These are phyloP conservation scores for Myxozyma udenii DNA, from an alignment of 805 yeast species.

Conservation along the genomic window DNA sequence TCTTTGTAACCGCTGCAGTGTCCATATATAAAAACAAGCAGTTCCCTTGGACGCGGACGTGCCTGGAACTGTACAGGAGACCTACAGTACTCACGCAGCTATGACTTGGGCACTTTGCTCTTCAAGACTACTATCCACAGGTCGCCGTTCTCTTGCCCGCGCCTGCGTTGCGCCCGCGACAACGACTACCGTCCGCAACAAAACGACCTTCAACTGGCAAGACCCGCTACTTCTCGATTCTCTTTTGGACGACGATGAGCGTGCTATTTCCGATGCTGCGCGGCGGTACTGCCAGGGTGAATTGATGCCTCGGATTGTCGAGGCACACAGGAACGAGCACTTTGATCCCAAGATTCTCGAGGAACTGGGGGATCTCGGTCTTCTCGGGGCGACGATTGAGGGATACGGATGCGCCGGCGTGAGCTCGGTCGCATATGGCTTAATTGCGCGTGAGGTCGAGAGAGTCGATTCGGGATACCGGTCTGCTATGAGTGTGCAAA, in stretches of 20 bases:
- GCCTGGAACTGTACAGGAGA: neutral
- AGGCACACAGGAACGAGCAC: slow-evolving; percentile 42
- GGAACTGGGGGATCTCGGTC: slow-evolving; percentile 45
- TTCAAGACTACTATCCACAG: neutral
- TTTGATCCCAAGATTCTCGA: slow-evolving; percentile 40
- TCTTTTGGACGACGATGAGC: slow-evolving; percentile 42
- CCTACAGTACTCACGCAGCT: neutral
- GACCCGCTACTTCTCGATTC: slow-evolving; percentile 40
- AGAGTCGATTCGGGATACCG: slow-evolving; percentile 47
- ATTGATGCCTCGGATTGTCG: slow-evolving; percentile 42
- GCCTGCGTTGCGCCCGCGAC: neutral
- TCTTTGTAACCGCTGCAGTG: too few species aligned
- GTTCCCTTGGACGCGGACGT: too few species aligned
- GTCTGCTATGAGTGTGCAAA: slow-evolving; percentile 46
- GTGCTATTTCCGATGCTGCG: slow-evolving; percentile 40
- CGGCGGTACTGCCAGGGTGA: slow-evolving; percentile 40
- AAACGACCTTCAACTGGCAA: slow-evolving; percentile 39
- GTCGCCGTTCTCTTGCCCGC: neutral
- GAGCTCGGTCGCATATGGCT: slow-evolving; percentile 45
- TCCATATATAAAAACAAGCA: too few species aligned
- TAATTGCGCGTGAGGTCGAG: slow-evolving; percentile 46
- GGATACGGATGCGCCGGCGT: slow-evolving; percentile 48
- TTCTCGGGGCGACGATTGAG: slow-evolving; percentile 43
- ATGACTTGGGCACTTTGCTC: neutral
- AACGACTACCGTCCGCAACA: slow-evolving; percentile 1